Evolutionary conservation across 768 basidiomycete genomes (phyloP).

Genomic region (Trametes maxima): DNA sequence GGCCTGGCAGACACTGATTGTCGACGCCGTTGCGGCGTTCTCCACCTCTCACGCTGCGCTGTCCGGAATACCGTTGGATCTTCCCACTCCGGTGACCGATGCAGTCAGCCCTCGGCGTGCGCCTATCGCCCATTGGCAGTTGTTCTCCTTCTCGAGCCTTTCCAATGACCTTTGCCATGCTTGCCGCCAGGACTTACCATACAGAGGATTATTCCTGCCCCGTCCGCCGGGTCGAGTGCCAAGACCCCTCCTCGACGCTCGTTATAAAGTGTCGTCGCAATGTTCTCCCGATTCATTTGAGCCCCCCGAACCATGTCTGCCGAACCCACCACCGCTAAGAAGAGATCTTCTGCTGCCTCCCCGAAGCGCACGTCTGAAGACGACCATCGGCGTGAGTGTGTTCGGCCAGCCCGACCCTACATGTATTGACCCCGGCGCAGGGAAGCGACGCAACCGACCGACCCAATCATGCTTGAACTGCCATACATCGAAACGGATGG

Average conservation of each 20-base stretch:
- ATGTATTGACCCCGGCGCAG: constrained; percentile 28
- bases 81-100: constrained; percentile 20
- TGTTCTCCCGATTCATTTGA: constrained; percentile 11
- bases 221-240: constrained; percentile 13
- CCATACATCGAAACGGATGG: constrained; percentile 76
- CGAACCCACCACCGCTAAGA: constrained; percentile 28
- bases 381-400: constrained; percentile 47
- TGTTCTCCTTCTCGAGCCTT: constrained; percentile 18
- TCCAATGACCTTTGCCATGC: constrained; percentile 5
- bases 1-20: constrained; percentile 5
- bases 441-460: constrained; percentile 63
- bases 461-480: constrained; percentile 77
- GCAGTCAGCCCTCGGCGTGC: constrained; percentile 9
- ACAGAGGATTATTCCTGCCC: constrained; percentile 7
- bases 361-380: constrained; percentile 40
- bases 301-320: constrained; percentile 28
- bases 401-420: constrained; percentile 19
- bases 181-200: constrained; percentile 18
- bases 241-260: constrained; percentile 5
- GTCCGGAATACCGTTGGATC: background rate
- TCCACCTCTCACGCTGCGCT: constrained; percentile 11
- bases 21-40: constrained; percentile 8
- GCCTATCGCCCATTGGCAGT: constrained; percentile 16
- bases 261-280: constrained; percentile 18
- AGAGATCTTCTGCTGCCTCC: constrained; percentile 31